phyloP scores from a whole-genome alignment of 2,329 filamentous ascomycete genomes.

The Exophiala lecanii-corni region DNA sequence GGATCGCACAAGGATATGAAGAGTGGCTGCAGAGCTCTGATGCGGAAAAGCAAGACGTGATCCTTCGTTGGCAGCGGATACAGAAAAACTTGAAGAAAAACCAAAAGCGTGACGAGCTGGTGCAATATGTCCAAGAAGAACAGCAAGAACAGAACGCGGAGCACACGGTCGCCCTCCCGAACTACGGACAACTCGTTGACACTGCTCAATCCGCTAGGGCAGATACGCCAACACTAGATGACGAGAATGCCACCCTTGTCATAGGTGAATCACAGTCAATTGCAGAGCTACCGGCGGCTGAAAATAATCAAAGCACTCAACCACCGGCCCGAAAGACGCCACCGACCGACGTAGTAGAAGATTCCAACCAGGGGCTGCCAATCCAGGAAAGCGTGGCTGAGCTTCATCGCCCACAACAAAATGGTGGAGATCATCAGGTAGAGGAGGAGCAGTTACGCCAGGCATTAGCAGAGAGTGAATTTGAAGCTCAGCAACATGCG shows the following conservation, averaged over 20 bases:
- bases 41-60: slow-evolving; percentile 60
- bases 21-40: slow-evolving; percentile 45
- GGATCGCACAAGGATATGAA: slow-evolving; percentile 29
- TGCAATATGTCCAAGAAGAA: slow-evolving; percentile 43
- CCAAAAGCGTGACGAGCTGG: slow-evolving; percentile 48
- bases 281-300: slow-evolving; percentile 33
- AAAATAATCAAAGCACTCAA: slow-evolving; percentile 66
- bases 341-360: slow-evolving; percentile 62
- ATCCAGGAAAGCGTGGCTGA: slow-evolving; percentile 66
- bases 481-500: slow-evolving; percentile 34
- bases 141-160: slow-evolving; percentile 20
- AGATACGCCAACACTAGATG: slow-evolving; percentile 9
- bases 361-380: slow-evolving; percentile 64
- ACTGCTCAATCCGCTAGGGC: slow-evolving; percentile 8
- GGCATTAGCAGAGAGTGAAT: slow-evolving; percentile 48
- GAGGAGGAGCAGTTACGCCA: slow-evolving; percentile 45
- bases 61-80: slow-evolving; percentile 59
- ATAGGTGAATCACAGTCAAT: slow-evolving; percentile 6
- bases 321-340: slow-evolving; percentile 66
- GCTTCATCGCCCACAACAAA: slow-evolving; percentile 34
- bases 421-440: slow-evolving; percentile 33
- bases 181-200: slow-evolving; percentile 16
- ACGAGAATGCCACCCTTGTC: slow-evolving; percentile 6
- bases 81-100: slow-evolving; percentile 39
- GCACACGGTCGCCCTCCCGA: slow-evolving; percentile 16